Percentiles rank a stretch among this genome's conserved stretches.
Conservation (phyloP, 352 stramenopile genomes). For the Achlya hypogyna region DNA sequence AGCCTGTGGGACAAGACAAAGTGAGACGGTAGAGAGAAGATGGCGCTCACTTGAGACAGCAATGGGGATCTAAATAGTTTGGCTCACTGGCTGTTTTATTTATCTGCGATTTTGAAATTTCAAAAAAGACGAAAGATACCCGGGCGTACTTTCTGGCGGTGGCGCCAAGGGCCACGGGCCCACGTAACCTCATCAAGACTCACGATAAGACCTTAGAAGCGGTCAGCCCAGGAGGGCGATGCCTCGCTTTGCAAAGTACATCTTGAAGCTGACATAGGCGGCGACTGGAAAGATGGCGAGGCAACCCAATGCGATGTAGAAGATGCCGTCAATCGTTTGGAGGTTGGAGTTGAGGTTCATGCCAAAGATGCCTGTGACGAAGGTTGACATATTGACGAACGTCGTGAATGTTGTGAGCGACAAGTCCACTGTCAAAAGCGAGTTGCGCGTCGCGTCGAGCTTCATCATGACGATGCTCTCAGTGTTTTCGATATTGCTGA, state of each 20-base stretch:
- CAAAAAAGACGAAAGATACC: background rate
- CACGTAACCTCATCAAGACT: too few species aligned
- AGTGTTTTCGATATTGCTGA: conserved; percentile 20
- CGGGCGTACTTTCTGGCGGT: background rate
- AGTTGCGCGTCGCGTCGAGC: conserved; percentile 21
- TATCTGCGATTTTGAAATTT: conserved; percentile 14
- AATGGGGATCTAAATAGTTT: too few species aligned
- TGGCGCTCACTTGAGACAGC: too few species aligned
- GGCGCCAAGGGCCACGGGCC: too few species aligned
- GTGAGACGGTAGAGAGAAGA: too few species aligned
- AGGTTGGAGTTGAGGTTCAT: conserved; percentile 35
- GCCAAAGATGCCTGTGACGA: conserved; percentile 20
- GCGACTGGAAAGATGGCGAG: conserved; percentile 40
- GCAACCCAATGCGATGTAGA: conserved; percentile 41
- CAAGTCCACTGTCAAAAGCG: conserved; percentile 20
- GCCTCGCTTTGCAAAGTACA: background rate
- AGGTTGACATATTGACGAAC: conserved; percentile 8
- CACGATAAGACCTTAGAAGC: background rate
- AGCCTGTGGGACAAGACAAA: too few species aligned
- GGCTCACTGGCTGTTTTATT: too few species aligned
- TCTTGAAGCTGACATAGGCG: background rate
- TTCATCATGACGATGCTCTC: conserved; percentile 25
- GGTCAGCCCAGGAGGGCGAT: background rate
- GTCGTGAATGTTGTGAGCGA: conserved; percentile 28
- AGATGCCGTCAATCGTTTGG: conserved; percentile 35